phyloP scores from a whole-genome alignment of 495 filamentous ascomycete species.

The Lasiosphaeria hispida region DNA sequence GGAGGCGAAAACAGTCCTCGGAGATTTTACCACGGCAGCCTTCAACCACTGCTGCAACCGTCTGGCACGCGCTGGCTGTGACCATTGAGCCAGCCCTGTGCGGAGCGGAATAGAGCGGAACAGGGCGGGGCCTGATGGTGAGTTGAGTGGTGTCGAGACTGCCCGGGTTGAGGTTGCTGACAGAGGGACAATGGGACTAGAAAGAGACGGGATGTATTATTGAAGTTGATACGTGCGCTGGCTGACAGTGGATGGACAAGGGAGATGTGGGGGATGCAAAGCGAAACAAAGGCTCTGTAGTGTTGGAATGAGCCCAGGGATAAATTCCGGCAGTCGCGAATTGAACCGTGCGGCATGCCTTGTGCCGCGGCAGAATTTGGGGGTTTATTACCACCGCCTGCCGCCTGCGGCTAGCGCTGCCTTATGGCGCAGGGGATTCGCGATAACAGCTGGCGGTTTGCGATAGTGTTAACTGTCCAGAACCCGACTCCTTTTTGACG shows the following conservation, averaged over 20 bases:
- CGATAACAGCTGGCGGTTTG: constrained; percentile 25
- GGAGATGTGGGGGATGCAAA: too few relatives aligned
- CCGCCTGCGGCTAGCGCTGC: constrained; percentile 11
- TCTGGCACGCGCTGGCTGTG: background rate
- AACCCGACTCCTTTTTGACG: background rate
- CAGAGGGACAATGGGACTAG: too few relatives aligned
- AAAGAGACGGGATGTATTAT: too few relatives aligned
- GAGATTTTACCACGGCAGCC: background rate
- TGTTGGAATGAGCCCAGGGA: too few relatives aligned
- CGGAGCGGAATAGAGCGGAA: too few relatives aligned
- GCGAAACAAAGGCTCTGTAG: too few relatives aligned
- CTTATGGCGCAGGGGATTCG: background rate
- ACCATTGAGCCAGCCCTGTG: constrained; percentile 3
- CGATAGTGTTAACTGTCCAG: constrained; percentile 15
- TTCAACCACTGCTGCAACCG: constrained; percentile 8
- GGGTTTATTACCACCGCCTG: constrained; percentile 1
- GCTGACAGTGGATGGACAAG: too few relatives aligned
- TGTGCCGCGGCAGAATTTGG: background rate
- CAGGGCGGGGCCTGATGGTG: too few relatives aligned
- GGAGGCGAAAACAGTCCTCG: background rate
- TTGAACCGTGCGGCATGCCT: background rate
- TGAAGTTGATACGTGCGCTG: too few relatives aligned
- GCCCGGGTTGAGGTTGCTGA: too few relatives aligned
- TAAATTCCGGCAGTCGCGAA: background rate
- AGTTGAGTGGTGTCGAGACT: too few relatives aligned